A percentile compares a stretch with the other conserved stretches of the same genome.
Evolutionary conservation across 2,329 filamentous ascomycete species (phyloP).

Genomic region (Intubia oerlemansii): DNA sequence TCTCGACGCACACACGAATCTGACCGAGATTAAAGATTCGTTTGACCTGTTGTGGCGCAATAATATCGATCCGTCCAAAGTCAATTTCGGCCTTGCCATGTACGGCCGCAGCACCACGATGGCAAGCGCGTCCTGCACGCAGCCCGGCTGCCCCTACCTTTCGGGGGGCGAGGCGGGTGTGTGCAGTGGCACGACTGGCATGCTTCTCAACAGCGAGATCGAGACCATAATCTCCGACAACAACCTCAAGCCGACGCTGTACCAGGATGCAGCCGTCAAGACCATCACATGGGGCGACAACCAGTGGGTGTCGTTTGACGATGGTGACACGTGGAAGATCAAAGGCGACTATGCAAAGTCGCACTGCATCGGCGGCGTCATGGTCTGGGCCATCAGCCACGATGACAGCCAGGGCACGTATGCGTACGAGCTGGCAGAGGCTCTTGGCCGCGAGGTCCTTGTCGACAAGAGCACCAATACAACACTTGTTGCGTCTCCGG

Average conservation of each 20-base stretch:
- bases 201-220: constrained; percentile 11
- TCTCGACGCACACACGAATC: constrained; percentile 21
- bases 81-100: constrained; percentile 22
- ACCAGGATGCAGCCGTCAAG: constrained; percentile 12
- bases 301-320: constrained; percentile 15
- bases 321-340: constrained; percentile 11
- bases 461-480: not conserved
- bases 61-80: constrained; percentile 17
- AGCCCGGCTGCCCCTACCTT: constrained; percentile 10
- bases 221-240: constrained; percentile 7
- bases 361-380: constrained; percentile 11
- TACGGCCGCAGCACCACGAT: constrained; percentile 14
- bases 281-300: constrained; percentile 10
- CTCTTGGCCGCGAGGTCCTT: not conserved
- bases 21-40: constrained; percentile 20
- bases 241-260: not conserved
- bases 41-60: constrained; percentile 25
- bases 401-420: constrained; percentile 2
- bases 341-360: constrained; percentile 11
- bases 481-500: too few species aligned
- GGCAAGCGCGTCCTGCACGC: constrained; percentile 9
- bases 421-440: not conserved
- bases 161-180: constrained; percentile 7
- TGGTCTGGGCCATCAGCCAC: constrained; percentile 9
- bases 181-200: constrained; percentile 9